Evolutionary conservation across 208 protist genomes (phyloP).

Genomic region (Borovskyia barvae): DNA sequence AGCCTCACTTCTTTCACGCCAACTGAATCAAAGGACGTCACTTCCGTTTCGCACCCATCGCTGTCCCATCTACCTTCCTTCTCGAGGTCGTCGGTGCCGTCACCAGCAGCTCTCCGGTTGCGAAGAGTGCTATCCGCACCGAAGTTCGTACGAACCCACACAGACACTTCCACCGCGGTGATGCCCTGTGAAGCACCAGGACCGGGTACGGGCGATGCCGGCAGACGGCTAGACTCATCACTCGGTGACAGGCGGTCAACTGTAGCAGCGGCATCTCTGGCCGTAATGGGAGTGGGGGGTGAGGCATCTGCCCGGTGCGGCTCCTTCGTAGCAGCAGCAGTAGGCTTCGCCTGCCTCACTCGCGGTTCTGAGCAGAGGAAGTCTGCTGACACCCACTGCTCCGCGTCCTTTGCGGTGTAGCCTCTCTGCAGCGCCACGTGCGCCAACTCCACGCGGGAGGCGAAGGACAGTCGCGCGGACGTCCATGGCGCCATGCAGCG

Average conservation of each 20-base stretch:
- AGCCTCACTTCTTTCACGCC: not conserved
- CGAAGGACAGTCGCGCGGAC: not conserved
- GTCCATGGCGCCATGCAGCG: not conserved
- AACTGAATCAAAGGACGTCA: not conserved
- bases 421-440: conserved; percentile 13
- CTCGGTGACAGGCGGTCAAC: too few species aligned
- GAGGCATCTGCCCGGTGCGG: not conserved
- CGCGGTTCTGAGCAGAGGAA: conserved; percentile 12
- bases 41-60: not conserved
- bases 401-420: conserved; percentile 4
- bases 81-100: too few species aligned
- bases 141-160: not conserved
- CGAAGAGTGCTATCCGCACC: too few species aligned
- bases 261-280: too few species aligned
- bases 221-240: too few species aligned
- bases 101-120: too few species aligned
- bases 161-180: not conserved
- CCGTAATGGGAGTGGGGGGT: too few species aligned
- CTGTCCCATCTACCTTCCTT: too few species aligned
- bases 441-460: conserved; percentile 21
- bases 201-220: too few species aligned
- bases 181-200: not conserved
- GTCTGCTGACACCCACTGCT: conserved; percentile 15
- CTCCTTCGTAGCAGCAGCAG: not conserved
- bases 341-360: not conserved